Percentiles rank a stretch among this genome's conserved stretches.
phyloP scores from a whole-genome alignment of 768 basidiomycete species.

The Rhodotorula kratochvilovae region DNA sequence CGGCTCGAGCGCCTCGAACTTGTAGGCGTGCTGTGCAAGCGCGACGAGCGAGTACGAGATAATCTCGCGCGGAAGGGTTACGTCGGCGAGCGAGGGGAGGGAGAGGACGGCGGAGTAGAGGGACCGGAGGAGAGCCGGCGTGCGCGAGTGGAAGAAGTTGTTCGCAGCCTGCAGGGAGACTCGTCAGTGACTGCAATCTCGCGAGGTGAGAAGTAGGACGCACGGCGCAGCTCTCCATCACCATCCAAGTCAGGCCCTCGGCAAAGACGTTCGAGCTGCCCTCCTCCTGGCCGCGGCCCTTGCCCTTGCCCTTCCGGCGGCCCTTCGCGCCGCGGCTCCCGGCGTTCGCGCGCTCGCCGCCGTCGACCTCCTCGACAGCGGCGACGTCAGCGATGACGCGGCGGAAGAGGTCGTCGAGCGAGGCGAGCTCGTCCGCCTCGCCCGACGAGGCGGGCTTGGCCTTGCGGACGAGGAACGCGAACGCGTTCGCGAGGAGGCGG shows the following conservation, averaged over 20 bases:
- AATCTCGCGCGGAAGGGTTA: slow-evolving; percentile 21
- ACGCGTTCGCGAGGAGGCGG: slow-evolving; percentile 32
- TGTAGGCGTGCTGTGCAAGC: slow-evolving; percentile 31
- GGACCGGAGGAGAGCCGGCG: slow-evolving; percentile 33
- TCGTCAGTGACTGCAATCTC: no score
- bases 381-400: slow-evolving; percentile 25
- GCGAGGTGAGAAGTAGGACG: not conserved
- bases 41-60: slow-evolving; percentile 37
- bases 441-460: slow-evolving; percentile 9
- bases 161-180: slow-evolving; percentile 22
- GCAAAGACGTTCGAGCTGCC: slow-evolving; percentile 38
- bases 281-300: slow-evolving; percentile 37
- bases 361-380: slow-evolving; percentile 17
- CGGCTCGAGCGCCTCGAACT: slow-evolving; percentile 32
- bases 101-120: slow-evolving; percentile 31
- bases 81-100: slow-evolving; percentile 11
- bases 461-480: slow-evolving; percentile 40
- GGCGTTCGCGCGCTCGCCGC: slow-evolving; percentile 19
- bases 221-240: slow-evolving; percentile 31
- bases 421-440: not conserved
- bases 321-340: slow-evolving; percentile 33
- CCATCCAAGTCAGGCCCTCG: slow-evolving; percentile 32
- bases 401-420: slow-evolving; percentile 18
- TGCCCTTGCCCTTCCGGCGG: slow-evolving; percentile 32
- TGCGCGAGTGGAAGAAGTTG: slow-evolving; percentile 40